Evolutionary conservation across 1,284 basidiomycete species (phyloP), one percentile per base, ranked within the genome.

Genomic region (Papiliotrema laurentii): DNA sequence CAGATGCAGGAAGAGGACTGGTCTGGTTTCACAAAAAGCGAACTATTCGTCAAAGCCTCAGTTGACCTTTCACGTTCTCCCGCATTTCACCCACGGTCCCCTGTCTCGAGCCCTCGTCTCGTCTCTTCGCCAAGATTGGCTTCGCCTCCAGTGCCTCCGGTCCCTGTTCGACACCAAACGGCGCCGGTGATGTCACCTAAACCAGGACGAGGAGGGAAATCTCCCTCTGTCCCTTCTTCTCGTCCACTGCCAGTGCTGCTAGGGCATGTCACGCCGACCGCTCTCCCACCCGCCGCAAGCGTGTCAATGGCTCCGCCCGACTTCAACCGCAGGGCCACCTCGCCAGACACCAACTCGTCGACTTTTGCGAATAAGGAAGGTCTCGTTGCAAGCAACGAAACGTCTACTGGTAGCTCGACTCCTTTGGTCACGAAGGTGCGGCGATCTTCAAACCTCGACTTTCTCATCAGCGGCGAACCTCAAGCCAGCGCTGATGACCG

Each of bases 1-100:
- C 82, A 86, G 46, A 93, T 97, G 88, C 85, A 88, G 58, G 86
- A 93, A 59, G 86, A 87, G 46, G 91, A 96, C 68, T 96, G 93
- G 71, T 83, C 86, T 40, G 83, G 83, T 6, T 97, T 98, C 68
- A 82, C 85, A 60, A 77, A 81, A 53, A 90, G 87, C 33, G 89
- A 93, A 60, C 78, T 97, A 9, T 97, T 88, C 83, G 86, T 91
- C 74, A 85, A 89, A 47, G 90, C 89, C 0, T 76, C 87, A 2
- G 82, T 84, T 2, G 89, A 97, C 63, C 76, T 85, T 82, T n/a
- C n/a, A n/a, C n/a, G n/a, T n/a, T n/a, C n/a, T n/a, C n/a, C n/a
- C n/a, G n/a, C n/a, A n/a, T n/a, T n/a, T n/a, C n/a, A n/a, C n/a
- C 26, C 44, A 27, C n/a, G 26, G 16, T 24, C 25, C 2, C 16